phyloP scores from a whole-genome alignment of 208 protist genomes.

The Leishmania guyanensis region DNA sequence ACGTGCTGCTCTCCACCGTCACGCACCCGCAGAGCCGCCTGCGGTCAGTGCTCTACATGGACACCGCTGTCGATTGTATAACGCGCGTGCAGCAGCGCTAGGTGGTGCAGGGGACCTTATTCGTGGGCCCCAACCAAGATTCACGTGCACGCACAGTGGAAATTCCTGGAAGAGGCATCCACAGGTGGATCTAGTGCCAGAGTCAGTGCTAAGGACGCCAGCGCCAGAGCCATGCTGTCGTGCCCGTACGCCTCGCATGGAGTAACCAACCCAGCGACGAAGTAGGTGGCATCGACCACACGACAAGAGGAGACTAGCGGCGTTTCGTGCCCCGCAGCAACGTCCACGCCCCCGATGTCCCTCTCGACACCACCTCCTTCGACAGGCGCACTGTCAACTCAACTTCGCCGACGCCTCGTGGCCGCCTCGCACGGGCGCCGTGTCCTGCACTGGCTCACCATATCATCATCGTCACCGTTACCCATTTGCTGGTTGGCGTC shows the following conservation, averaged over 20 bases:
- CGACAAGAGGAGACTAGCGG: background rate
- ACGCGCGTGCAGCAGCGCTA: conserved; percentile 31
- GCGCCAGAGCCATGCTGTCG: background rate
- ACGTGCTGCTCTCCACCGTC: conserved; percentile 65
- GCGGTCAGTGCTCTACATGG: conserved; percentile 32
- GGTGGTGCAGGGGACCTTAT: conserved; percentile 44
- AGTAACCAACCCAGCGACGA: background rate
- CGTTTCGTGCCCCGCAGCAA: background rate
- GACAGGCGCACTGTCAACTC: background rate
- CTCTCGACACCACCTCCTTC: background rate
- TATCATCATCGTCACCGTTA: conserved; percentile 32
- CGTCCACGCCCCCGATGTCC: background rate
- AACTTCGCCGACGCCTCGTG: conserved; percentile 29
- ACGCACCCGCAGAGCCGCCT: conserved; percentile 56
- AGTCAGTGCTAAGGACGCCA: background rate
- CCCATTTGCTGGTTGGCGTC: conserved; percentile 47
- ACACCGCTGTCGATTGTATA: conserved; percentile 52
- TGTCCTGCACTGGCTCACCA: conserved; percentile 42
- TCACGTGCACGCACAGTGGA: conserved; percentile 7
- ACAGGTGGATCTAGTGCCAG: background rate
- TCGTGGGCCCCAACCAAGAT: conserved; percentile 69
- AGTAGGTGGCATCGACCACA: background rate
- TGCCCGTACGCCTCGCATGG: background rate
- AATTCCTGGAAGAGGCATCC: background rate
- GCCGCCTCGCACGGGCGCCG: conserved; percentile 32